These are phyloP conservation scores for Aspergillus ostianus DNA, from an alignment of 495 filamentous ascomycete species.

Conservation along the genomic window DNA sequence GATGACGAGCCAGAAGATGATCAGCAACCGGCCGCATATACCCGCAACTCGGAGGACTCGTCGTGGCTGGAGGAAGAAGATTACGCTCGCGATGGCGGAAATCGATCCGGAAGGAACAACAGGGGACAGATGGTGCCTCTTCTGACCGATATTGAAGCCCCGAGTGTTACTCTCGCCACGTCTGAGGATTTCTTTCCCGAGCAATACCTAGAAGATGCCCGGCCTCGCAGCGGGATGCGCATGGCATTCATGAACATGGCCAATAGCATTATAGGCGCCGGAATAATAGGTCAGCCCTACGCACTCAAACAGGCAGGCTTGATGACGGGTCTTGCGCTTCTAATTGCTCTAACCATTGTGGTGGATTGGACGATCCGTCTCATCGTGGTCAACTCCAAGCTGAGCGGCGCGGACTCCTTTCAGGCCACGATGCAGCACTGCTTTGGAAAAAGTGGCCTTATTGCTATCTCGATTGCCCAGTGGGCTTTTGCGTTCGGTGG, in stretches of 20 bases:
- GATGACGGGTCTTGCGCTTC: conserved; percentile 70
- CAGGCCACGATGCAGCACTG: conserved; percentile 94
- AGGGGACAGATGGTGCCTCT: conserved; percentile 64
- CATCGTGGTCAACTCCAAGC: conserved; percentile 93
- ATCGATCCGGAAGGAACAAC: conserved; percentile 20
- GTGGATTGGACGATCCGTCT: conserved; percentile 96
- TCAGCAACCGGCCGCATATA: conserved; percentile 35
- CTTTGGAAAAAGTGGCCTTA: conserved; percentile 81
- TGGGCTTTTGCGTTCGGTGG: conserved; percentile 98
- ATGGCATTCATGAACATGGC: conserved; percentile 98
- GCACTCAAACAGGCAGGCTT: conserved; percentile 89
- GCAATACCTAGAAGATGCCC: conserved; percentile 57
- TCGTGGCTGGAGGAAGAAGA: conserved; percentile 59
- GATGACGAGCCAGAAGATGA: conserved; percentile 37
- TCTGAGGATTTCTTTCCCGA: conserved; percentile 58
- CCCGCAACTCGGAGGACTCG: conserved; percentile 42
- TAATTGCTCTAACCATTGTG: conserved; percentile 74
- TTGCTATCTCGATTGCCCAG: conserved; percentile 87
- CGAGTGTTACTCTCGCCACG: conserved; percentile 77
- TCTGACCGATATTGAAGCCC: conserved; percentile 82
- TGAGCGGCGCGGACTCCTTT: conserved; percentile 88
- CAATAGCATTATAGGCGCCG: conserved; percentile 95
- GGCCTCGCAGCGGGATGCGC: conserved; percentile 64
- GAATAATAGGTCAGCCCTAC: conserved; percentile 97
- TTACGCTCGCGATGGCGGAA: conserved; percentile 36